Conservation (phyloP, 306 rosid genomes). For the Amphicarpaea edgeworthii region DNA sequence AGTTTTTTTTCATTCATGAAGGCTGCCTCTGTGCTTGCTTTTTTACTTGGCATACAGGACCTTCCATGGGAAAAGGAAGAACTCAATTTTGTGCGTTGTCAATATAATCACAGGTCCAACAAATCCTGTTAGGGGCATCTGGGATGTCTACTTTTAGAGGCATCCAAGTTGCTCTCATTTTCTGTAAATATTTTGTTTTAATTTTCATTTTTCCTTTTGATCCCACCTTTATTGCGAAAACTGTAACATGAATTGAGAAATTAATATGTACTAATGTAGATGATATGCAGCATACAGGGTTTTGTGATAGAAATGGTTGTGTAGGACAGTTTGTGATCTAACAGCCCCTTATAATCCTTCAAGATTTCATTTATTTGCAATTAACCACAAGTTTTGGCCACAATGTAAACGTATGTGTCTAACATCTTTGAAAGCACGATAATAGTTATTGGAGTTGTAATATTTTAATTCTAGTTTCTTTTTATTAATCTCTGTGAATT, state of each 20-base stretch:
- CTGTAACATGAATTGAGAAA: slow-evolving; percentile 67
- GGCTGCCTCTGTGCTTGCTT: slow-evolving; percentile 59
- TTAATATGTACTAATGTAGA: slow-evolving; percentile 32
- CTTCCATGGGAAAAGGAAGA: slow-evolving; percentile 51
- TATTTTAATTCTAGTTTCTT: too few relatives aligned
- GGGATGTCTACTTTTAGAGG: slow-evolving; percentile 77
- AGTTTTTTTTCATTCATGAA: slow-evolving; percentile 58
- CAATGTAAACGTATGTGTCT: neutral
- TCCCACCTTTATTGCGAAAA: slow-evolving; percentile 50
- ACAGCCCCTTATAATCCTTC: slow-evolving; percentile 14
- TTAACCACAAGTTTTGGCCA: neutral
- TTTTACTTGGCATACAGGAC: slow-evolving; percentile 55
- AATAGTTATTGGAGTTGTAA: too few relatives aligned
- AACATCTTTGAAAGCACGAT: neutral
- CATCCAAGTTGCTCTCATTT: slow-evolving; percentile 54
- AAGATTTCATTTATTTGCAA: slow-evolving; percentile 9
- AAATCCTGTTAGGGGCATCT: slow-evolving; percentile 44
- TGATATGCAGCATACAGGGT: slow-evolving; percentile 33
- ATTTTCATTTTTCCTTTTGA: neutral
- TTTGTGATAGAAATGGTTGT: slow-evolving; percentile 38
- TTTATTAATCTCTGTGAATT: too few relatives aligned
- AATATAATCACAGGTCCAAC: slow-evolving; percentile 52
- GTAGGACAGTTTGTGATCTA: slow-evolving; percentile 30
- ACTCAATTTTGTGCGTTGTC: slow-evolving; percentile 51
- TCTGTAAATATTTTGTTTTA: slow-evolving; percentile 60